Conservation (phyloP, 1,139 yeast genomes). For the Kluyveromyces sp. region DNA sequence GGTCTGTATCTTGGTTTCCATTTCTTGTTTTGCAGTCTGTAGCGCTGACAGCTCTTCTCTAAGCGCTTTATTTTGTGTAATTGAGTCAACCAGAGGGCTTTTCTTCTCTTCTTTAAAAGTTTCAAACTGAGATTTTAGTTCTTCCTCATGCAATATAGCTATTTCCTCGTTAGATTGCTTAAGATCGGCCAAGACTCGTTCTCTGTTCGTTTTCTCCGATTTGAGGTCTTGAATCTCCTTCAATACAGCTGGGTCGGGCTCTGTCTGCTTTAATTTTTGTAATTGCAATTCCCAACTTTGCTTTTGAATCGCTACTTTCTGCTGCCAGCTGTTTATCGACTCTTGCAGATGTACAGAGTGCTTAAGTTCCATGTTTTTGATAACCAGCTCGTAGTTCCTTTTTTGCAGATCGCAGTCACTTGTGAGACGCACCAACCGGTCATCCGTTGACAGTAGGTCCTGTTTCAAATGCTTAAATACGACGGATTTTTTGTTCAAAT, state of each 20-base stretch:
- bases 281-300: constrained; percentile 18
- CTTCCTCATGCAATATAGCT: constrained; percentile 11
- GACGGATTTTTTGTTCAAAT: constrained; percentile 12
- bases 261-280: constrained; percentile 16
- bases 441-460: constrained; percentile 14
- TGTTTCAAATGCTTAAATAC: constrained; percentile 15
- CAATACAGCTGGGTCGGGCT: constrained; percentile 19
- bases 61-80: constrained; percentile 4
- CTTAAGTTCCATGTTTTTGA: constrained; percentile 16
- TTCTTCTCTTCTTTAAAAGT: constrained; percentile 16
- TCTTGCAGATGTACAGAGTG: constrained; percentile 18
- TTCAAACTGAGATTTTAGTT: constrained; percentile 12
- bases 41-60: constrained; percentile 6
- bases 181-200: constrained; percentile 11
- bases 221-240: constrained; percentile 18
- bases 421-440: constrained; percentile 15
- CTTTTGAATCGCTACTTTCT: constrained; percentile 12
- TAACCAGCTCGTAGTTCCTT: constrained; percentile 14
- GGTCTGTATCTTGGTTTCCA: constrained; percentile 6
- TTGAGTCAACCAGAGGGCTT: constrained; percentile 11
- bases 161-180: constrained; percentile 12
- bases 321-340: constrained; percentile 17
- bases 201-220: constrained; percentile 12
- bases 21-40: neutral
- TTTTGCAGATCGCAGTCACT: constrained; percentile 14